Evolutionary conservation across 352 stramenopile species (phyloP), one percentile per base, ranked within the genome.

Genomic region (Phytophthora ohioensis): DNA sequence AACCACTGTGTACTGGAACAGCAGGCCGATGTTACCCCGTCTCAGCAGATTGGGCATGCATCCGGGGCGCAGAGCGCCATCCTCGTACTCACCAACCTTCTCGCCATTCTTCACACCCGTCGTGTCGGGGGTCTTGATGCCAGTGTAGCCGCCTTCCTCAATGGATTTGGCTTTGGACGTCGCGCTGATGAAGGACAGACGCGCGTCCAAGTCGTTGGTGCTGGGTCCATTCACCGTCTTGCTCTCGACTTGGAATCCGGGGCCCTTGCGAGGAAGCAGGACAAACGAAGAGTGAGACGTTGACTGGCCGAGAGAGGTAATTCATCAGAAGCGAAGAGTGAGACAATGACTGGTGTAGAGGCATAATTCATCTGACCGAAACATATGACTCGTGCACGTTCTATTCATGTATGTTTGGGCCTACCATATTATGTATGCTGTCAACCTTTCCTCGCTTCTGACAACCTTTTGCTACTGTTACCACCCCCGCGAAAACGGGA

Each of bases 1-100:
- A 6, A 88, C 82, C 8, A 72, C 71, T 0, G 79, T 75, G 62
- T 90, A 87, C 69, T 90, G 78, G 15, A 71, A 58, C 7, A 88
- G 32, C 34, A 88, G 52, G 30, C 82, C 82, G 21, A 90, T 57
- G 66, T 75, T 67, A 0, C 80, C 71, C 6, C 56, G 64, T 32
- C 45, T 76, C 13, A 54, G 67, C 17, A 89, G 68, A 0, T 72
- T 65, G 6, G 77, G 76, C 3, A 65, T 63, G 15, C 76, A 75
- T 1, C 80, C 80, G 0, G 48, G 52, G 17, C 80, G 82, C 5
- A 90, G 63, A 1, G 82, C 82, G 3, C 80, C 79, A 31, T 47
- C 67, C 54, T 90, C 78, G 12, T 79, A 67, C 17, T 17, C 17
- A 17, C 17, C 17, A 17, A 17, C 17, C 17, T 17, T 17, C 38